These are phyloP conservation scores for Scutellaria minor DNA, from an alignment of 257 asterid genomes.

Conservation along the genomic window DNA sequence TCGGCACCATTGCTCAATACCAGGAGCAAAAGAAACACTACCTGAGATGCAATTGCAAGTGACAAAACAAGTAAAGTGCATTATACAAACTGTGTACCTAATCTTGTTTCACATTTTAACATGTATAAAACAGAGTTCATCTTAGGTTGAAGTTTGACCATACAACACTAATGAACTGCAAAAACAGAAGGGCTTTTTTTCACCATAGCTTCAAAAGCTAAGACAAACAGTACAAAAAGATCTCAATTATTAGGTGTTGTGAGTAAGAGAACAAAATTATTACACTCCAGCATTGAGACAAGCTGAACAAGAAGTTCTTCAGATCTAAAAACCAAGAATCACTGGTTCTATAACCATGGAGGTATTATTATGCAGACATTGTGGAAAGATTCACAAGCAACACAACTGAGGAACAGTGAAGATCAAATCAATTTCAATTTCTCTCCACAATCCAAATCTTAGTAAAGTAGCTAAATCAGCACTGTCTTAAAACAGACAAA, in stretches of 20 bases:
- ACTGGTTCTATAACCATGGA: not conserved
- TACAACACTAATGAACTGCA: not conserved
- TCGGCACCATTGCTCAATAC: slow-evolving; percentile 46
- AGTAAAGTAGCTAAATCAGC: slow-evolving; percentile 22
- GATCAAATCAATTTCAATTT: slow-evolving; percentile 45
- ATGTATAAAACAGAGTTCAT: not conserved
- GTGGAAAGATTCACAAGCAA: slow-evolving; percentile 39
- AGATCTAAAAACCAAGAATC: slow-evolving; percentile 41
- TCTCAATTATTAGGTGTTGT: slow-evolving; percentile 39
- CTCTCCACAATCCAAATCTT: slow-evolving; percentile 29
- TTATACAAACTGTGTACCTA: not conserved
- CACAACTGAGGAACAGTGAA: slow-evolving; percentile 22
- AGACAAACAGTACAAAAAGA: slow-evolving; percentile 34
- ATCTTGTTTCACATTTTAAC: not conserved
- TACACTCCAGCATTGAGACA: slow-evolving; percentile 24
- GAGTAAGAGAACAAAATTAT: slow-evolving; percentile 29
- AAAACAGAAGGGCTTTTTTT: not conserved
- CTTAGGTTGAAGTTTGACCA: not conserved
- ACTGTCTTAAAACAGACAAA: not conserved
- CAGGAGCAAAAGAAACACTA: slow-evolving; percentile 65
- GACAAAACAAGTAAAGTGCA: slow-evolving; percentile 30
- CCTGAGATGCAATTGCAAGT: slow-evolving; percentile 51
- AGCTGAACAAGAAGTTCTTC: slow-evolving; percentile 34
- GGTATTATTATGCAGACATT: slow-evolving; percentile 37
- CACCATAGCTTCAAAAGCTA: slow-evolving; percentile 6